Base-by-base conservation (phyloP, 1,139 yeast species). In the Sugiyamaella novakii region DNA sequence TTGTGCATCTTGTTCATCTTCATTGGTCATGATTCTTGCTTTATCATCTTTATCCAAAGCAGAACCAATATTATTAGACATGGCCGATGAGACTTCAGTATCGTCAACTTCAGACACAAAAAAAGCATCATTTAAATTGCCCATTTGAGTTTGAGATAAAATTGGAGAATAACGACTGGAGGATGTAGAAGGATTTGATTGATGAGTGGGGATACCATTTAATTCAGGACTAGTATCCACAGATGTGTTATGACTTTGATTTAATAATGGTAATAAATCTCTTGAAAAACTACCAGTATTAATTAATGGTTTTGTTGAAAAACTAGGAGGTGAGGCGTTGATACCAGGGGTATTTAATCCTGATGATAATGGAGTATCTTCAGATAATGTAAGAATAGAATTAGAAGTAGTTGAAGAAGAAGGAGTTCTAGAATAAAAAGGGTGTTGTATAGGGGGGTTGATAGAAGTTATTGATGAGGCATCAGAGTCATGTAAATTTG, bases 1-100 rank as follows among this genome's bases (percentile, higher is more conserved):
- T 25, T 48, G 52, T 22, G 58, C 64, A 27, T 63, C 67, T 34
- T 44, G 51, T 42, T 43, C 54, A 22, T 46, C 53, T 30, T 48
- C 57, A n/a, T 25, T 37, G 18, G 33, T 50, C 30, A 39, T 44
- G 37, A 25, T 34, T 11, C 27, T 36, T 14, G 36, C 18, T 31
- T 28, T 29, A 30, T 25, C 17, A 11, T 35, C 42, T 15, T 38
- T 31, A 21, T 19, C 33, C 18, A 19, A 6, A 35, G 35, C 39
- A 11, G 46, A 35, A 10, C 17, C 27, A 22, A 42, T 33, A 38
- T 12, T 14, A 25, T 47, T 25, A 2, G 44, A 30, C 8, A 31
- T 15, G 21, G 22, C 21, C 17, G 37, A 4, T 3, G 42, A 8
- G 21, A 27, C 18, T 19, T 35, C 35, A 12, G 42, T 30, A 18